Base-by-base conservation (phyloP, 495 filamentous ascomycete species). In the Glonium stellatum region DNA sequence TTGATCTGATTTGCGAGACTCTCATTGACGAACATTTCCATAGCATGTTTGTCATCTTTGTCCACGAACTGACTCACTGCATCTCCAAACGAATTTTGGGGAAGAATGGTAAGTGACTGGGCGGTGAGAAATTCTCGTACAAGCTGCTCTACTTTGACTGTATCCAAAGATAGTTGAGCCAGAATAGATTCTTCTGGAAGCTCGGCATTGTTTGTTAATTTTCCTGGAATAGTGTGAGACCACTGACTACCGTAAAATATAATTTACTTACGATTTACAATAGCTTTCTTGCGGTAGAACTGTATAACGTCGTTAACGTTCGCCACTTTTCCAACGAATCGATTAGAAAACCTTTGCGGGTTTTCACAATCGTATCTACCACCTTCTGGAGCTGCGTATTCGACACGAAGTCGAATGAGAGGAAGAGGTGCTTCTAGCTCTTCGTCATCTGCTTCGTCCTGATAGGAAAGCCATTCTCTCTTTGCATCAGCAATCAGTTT, bases 281-380 rank as follows among this genome's bases (percentile, higher is more conserved):
- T 73, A 41, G 80, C 78, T 72, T 95, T 96, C 74, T 93, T 96
- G 11, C 90, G 82, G 71, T 97, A 84, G 64, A 95, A 97, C 65
- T 93, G 86, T 1, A 99, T 84, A 0, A 99, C 90, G 63, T 99
- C 93, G 64, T 88, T 93, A 1, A 87, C 83, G 65, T 99, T 99
- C 10, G 93, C 93, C 0, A 97, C 93, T 67, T 86, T 90, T 6
- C 84, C 86, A 0, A 86, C 80, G 64, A 99, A 99, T 4, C 92
- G 84, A 71, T 95, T 96, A 0, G 95, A 97, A 65, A 97, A 97
- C 4, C 93, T 84, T 67, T 97, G 93, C 15, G 93, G 93, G 60
- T 99, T 99, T 68, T 97, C 95, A 57, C 85, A 87, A 58, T 97
- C 90, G 65, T 87, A 99, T 46, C 83, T 81, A 41, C 89, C 87